Conservation (phyloP, 148 eudicot species). For the Diospyros kaki region DNA sequence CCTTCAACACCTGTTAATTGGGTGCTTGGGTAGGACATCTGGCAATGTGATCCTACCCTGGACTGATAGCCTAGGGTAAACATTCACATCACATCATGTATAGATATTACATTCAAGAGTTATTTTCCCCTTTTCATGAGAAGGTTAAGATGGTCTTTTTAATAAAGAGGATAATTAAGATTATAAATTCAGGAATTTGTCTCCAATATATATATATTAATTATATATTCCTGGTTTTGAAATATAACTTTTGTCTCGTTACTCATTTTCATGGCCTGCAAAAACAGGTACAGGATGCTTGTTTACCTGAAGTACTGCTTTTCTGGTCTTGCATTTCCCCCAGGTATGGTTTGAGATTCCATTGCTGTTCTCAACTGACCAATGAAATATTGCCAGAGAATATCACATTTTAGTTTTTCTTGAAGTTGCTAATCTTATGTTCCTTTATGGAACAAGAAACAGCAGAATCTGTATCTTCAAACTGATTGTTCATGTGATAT, state of each 20-base stretch:
- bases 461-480: not conserved
- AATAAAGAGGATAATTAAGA: not conserved
- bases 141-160: not conserved
- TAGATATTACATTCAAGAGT: not conserved
- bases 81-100: not conserved
- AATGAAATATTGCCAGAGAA: not conserved
- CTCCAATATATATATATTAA: too few species aligned
- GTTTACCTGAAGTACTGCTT: conserved; percentile 97
- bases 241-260: not conserved
- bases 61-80: conserved; percentile 1
- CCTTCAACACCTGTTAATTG: not conserved
- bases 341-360: conserved; percentile 48
- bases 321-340: conserved; percentile 87
- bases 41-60: not conserved
- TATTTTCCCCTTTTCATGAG: not conserved
- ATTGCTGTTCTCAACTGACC: not conserved
- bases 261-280: conserved; percentile 14
- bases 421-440: conserved; percentile 4
- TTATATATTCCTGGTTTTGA: not conserved
- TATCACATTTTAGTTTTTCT: conserved; percentile 1
- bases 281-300: conserved; percentile 81
- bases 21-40: conserved; percentile 4
- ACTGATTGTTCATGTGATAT: conserved; percentile 1
- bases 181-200: too few species aligned
- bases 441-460: not conserved